Evolutionary conservation across 768 basidiomycete genomes (phyloP).

Genomic region (Mycena amicta): DNA sequence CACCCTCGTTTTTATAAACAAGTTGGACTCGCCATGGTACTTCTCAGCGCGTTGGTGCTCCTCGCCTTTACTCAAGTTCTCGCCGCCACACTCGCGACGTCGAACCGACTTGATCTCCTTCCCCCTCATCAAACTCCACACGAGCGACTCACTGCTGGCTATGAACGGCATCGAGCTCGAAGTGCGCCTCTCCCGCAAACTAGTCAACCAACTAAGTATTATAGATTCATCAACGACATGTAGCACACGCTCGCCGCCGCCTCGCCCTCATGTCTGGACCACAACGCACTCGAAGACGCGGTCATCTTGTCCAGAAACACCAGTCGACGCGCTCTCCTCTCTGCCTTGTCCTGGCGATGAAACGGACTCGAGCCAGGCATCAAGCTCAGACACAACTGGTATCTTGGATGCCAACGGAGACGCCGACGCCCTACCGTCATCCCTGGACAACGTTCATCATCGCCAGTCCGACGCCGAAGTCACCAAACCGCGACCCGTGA

Average conservation of each 20-base stretch:
- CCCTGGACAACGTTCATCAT: constrained; percentile 27
- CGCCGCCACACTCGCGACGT: background rate
- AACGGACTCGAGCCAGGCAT: constrained; percentile 7
- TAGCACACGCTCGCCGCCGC: constrained; percentile 56
- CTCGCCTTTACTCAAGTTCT: background rate
- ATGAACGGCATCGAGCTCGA: no score
- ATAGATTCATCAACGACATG: constrained; percentile 62
- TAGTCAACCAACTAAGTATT: no score
- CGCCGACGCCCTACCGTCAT: no score
- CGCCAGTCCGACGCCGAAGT: constrained; percentile 24
- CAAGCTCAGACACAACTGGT: no score
- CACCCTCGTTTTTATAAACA: background rate
- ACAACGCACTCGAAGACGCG: constrained; percentile 37
- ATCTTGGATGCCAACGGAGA: no score
- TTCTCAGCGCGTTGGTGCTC: background rate
- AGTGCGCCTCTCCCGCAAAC: no score
- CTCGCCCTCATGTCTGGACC: constrained; percentile 57
- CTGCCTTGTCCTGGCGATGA: constrained; percentile 25
- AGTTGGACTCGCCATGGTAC: background rate
- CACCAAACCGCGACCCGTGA: constrained; percentile 19
- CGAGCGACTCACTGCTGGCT: constrained; percentile 11
- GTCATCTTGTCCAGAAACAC: constrained; percentile 19
- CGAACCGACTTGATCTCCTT: constrained; percentile 21
- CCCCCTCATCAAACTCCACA: constrained; percentile 18
- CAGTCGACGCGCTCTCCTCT: constrained; percentile 42